Evolutionary conservation across 225 moss, liverwort and hornwort genomes (phyloP).

Genomic region (Ulota crispa): DNA sequence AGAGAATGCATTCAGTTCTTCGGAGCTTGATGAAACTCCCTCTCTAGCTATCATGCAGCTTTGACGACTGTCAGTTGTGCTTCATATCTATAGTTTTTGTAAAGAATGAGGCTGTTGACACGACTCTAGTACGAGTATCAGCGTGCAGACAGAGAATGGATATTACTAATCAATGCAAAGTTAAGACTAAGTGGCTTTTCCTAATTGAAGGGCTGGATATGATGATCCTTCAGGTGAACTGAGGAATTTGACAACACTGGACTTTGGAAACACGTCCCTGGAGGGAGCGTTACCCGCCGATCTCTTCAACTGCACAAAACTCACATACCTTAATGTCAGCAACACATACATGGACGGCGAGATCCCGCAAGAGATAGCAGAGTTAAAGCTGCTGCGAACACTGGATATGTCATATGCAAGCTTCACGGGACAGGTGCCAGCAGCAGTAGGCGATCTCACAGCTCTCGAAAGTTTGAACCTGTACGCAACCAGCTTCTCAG

Average conservation of each 20-base stretch:
- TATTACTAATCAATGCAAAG: background rate
- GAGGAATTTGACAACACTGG: conserved; percentile 40
- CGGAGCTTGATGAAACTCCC: background rate
- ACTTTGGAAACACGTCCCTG: conserved; percentile 48
- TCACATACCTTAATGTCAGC: conserved; percentile 69
- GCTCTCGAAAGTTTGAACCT: conserved; percentile 55
- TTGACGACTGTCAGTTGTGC: background rate
- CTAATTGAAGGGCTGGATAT: background rate
- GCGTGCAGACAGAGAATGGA: background rate
- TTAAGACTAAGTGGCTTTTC: background rate
- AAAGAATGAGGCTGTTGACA: background rate
- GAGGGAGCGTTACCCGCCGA: conserved; percentile 42
- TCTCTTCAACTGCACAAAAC: conserved; percentile 41
- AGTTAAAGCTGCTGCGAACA: conserved; percentile 44
- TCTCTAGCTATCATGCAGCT: background rate
- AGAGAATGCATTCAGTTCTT: background rate
- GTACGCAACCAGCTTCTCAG: conserved; percentile 51
- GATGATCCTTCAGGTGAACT: conserved; percentile 36
- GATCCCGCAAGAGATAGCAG: conserved; percentile 47
- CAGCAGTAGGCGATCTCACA: conserved; percentile 49
- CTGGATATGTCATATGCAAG: conserved; percentile 76
- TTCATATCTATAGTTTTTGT: background rate
- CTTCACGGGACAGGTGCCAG: conserved; percentile 62
- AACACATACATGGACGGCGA: conserved; percentile 59
- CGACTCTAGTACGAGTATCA: background rate